Base-by-base conservation (phyloP, 108 stramenopile genomes). In the Cylindrotheca closterium region DNA sequence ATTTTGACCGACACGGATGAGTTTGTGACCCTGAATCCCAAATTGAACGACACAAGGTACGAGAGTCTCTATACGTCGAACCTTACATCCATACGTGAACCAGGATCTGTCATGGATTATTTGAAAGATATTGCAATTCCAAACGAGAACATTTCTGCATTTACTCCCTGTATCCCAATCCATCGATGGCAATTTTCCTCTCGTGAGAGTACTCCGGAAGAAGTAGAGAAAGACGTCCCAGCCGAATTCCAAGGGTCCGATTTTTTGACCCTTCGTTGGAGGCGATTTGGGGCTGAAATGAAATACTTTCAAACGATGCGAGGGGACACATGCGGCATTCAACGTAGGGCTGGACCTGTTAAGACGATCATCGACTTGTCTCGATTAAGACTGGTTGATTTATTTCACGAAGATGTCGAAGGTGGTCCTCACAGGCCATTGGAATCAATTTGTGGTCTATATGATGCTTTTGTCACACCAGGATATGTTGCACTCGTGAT, bases 1-100 rank as follows among this genome's bases (percentile, higher is more conserved):
- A 60, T 82, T 19, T 48, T 79, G 28, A 68, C 64, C 37, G 82
- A 87, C 52, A 67, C 78, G 4, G 82, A 84, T 58, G 82, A 87
- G 60, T 87, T 73, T 59, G 64, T 87, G 32, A 60, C 52, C 12
- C 56, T 68, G 19, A 81, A 81, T 60, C 54, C 67, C 29, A 52
- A 30, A 12, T 19, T 67, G 55, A n/a, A 42, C 18, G 22, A 28
- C 33, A 10, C n/a, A 8, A n/a, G 21, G 3, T 22, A 19, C 12
- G 30, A 23, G 7, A 52, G 49, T 18, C 18, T 21, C 12, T 67
- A 48, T 19, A 30, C 46, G n/a, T 30, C 27, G 29, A 30, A 47
- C 1, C 25, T 67, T 7, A 37, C 29, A 19, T 28, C 56, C 47
- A 22, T 58, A 27, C 37, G 42, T 8, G 56, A 48, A 30, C 47